phyloP scores from a whole-genome alignment of 2,329 filamentous ascomycete species.

The Fusarium acutatum region DNA sequence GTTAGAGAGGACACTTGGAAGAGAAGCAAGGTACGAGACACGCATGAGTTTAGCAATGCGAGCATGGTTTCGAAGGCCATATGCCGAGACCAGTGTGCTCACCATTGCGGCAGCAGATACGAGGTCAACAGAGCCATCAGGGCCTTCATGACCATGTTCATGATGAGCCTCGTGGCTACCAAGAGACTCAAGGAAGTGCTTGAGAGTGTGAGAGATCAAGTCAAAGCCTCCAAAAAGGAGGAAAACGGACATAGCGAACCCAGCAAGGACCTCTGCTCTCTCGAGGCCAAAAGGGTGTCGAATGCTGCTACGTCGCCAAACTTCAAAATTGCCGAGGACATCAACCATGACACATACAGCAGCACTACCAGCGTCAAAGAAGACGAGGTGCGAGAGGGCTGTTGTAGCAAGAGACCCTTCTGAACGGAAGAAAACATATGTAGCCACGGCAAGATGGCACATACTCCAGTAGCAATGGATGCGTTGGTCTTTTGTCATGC shows the following conservation, averaged over 20 bases:
- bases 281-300: slow-evolving; percentile 94
- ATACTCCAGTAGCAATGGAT: slow-evolving; percentile 87
- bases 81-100: slow-evolving; percentile 85
- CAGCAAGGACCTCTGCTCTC: slow-evolving; percentile 90
- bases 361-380: slow-evolving; percentile 94
- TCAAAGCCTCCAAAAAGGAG: slow-evolving; percentile 98
- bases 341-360: slow-evolving; percentile 92
- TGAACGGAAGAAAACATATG: slow-evolving; percentile 85
- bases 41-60: slow-evolving; percentile 93
- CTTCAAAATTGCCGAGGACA: slow-evolving; percentile 94
- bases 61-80: slow-evolving; percentile 88
- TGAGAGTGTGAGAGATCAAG: slow-evolving; percentile 90
- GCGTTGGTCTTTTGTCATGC: slow-evolving; percentile 89
- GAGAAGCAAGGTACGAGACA: slow-evolving; percentile 80
- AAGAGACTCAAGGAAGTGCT: slow-evolving; percentile 81
- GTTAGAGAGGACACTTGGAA: slow-evolving; percentile 90
- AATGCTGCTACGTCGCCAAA: slow-evolving; percentile 93
- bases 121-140: slow-evolving; percentile 80
- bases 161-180: slow-evolving; percentile 75
- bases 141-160: slow-evolving; percentile 69
- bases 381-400: slow-evolving; percentile 88
- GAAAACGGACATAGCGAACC: slow-evolving; percentile 95
- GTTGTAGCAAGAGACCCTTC: slow-evolving; percentile 90
- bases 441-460: slow-evolving; percentile 84
- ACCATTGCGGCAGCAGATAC: slow-evolving; percentile 83